Evolutionary conservation across 164 flowering plant genomes (phyloP), one percentile per base, ranked within the genome.

Genomic region (Nymphaea colorata): DNA sequence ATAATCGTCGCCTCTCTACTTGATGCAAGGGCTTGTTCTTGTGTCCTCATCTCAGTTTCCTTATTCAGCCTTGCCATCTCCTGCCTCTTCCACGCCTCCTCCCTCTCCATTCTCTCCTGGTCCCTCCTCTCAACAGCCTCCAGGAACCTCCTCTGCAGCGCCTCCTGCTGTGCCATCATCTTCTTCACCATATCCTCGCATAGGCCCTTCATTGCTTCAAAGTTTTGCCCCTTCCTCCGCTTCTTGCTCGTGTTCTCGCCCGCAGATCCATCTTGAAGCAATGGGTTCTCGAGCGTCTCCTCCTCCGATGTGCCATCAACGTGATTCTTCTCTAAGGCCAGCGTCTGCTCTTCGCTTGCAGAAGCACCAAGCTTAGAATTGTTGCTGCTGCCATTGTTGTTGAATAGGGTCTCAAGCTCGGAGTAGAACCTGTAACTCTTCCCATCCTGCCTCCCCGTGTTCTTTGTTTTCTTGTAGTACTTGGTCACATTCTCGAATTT

Each of bases 41-140:
- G 36, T 25, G 36, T 25, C 36, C 36, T 25, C 36, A 25, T 25
- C 36, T 25, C 36, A 25, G 36, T 1, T 25, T 25, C 36, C 36
- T 55, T 55, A 61, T 82, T 79, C 67, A 88, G 64, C 66, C 87
- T 82, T 2, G 81, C 78, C 79, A 82, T 73, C 69, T 90, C 96
- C 61, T 88, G 90, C 73, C 71, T 62, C 67, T 82, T 78, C 94
- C 96, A 90, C 5, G 85, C 82, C 66, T 90, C 92, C 43, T 90
- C 94, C 17, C 91, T 71, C 0, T 64, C 73, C 73, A 74, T 60
- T 4, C 89, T 72, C 2, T 88, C 87, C 4, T 79, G 81, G 60
- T 88, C 94, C 0, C 86, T 69, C 65, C 76, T 84, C 80, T 88
- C 90, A 18, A 90, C 72, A 1, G 86, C 78, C 45, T 87, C 85